Conservation (phyloP, 495 filamentous ascomycete genomes). For the Lasiosphaeriaceae sp. region DNA sequence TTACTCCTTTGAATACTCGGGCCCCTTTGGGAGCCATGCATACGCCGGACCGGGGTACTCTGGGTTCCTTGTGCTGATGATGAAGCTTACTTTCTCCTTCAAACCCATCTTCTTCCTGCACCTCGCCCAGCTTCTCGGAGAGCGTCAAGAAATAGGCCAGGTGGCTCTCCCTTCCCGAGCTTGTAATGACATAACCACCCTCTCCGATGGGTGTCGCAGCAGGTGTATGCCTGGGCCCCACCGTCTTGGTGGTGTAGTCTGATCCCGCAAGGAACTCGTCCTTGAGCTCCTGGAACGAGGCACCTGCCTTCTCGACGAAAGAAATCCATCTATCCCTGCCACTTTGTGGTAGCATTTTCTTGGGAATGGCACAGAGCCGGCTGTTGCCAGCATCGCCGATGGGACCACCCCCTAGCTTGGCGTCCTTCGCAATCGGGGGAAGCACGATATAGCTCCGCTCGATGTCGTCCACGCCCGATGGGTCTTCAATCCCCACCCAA, state of each 20-base stretch:
- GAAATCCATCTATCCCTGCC: conserved; percentile 71
- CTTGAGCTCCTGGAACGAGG: conserved; percentile 66
- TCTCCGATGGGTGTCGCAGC: conserved; percentile 74
- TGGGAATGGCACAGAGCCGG: conserved; percentile 75
- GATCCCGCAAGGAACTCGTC: conserved; percentile 62
- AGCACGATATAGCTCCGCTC: conserved; percentile 80
- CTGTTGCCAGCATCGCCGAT: conserved; percentile 62
- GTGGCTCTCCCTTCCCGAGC: conserved; percentile 66
- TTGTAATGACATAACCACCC: conserved; percentile 82
- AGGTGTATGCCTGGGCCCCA: conserved; percentile 63
- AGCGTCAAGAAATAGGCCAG: conserved; percentile 80
- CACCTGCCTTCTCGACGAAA: conserved; percentile 76
- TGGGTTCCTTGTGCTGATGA: conserved; percentile 80
- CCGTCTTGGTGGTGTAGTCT: conserved; percentile 76
- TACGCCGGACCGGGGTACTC: conserved; percentile 59
- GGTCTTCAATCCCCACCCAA: conserved; percentile 69
- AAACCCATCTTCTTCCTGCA: conserved; percentile 79
- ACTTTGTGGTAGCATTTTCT: conserved; percentile 77
- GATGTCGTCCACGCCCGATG: conserved; percentile 66
- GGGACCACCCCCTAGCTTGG: conserved; percentile 59
- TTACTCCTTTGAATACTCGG: conserved; percentile 73
- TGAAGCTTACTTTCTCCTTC: conserved; percentile 66
- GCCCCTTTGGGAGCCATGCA: conserved; percentile 58
- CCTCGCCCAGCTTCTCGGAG: conserved; percentile 62
- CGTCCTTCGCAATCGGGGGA: conserved; percentile 66